phyloP scores from a whole-genome alignment of 306 rosid species.

The Quercus cerris region DNA sequence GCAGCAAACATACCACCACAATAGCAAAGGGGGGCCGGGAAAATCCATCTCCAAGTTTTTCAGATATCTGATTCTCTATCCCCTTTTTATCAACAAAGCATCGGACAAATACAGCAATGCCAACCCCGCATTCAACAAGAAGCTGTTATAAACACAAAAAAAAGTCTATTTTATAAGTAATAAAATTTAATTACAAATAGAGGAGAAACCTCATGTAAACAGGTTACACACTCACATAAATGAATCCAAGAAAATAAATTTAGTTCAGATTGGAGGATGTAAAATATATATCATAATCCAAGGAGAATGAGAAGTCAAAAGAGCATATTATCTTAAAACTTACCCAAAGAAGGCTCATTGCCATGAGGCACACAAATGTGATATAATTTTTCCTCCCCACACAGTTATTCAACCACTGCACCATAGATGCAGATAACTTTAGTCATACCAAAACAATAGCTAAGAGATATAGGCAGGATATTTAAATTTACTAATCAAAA shows the following conservation, averaged over 20 bases:
- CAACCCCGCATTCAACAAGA: slow-evolving; percentile 72
- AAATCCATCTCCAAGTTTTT: slow-evolving; percentile 78
- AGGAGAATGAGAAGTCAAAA: neutral
- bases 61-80: slow-evolving; percentile 58
- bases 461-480: slow-evolving; percentile 5
- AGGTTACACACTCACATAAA: slow-evolving; percentile 11
- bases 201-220: too few species aligned
- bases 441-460: slow-evolving; percentile 8
- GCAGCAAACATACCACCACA: slow-evolving; percentile 54
- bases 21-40: slow-evolving; percentile 63
- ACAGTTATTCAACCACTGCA: slow-evolving; percentile 89
- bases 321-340: slow-evolving; percentile 23
- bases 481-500: neutral
- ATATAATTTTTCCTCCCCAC: slow-evolving; percentile 81
- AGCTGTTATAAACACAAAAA: slow-evolving; percentile 42
- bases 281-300: neutral
- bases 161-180: too few species aligned
- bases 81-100: slow-evolving; percentile 76
- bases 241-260: neutral
- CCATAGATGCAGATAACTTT: slow-evolving; percentile 18
- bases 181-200: too few species aligned
- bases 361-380: slow-evolving; percentile 81
- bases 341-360: slow-evolving; percentile 77
- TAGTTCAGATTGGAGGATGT: neutral
- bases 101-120: slow-evolving; percentile 69